Base-by-base conservation (phyloP, 768 basidiomycete species). In the Termitomyces heimii region DNA sequence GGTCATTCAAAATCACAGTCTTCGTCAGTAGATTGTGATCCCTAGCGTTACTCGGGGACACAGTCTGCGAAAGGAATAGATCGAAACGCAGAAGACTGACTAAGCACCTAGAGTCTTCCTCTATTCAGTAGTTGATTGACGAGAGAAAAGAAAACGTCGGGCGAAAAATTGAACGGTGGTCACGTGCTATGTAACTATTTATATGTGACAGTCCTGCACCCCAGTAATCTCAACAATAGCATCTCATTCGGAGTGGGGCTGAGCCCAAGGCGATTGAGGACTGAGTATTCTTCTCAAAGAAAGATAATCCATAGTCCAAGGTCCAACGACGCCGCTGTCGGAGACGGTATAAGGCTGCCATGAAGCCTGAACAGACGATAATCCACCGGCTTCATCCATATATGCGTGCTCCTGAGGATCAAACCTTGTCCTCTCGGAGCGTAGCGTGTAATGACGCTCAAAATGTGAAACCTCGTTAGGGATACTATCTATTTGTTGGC, bases 241-340 rank as follows among this genome's bases (percentile, higher is more conserved):
- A 20, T 9, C 18, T 8, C 3, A 20, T n/a, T 29, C 16, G 3
- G 18, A 29, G 46, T 8, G 22, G 6, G 42, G 6, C 12, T 42
- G 20, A 2, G 20, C 12, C 20, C 31, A 20, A 48, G 20, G 18
- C 28, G 9, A 57, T 48, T 5, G 5, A 26, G n/a, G 4, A 28
- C 46, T 18, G 29, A 44, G 29, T 44, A 52, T 51, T 18, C 34
- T 59, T 34, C 37, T 28, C 9, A 59, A 45, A 50, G 43, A 53
- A 0, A 39, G 20, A 34, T 55, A 39, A 53, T 59, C 54, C 37
- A 32, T 56, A 37, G 50, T 52, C 58, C 58, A 59, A 32, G 54
- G 58, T 22, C 49, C 58, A 37, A 7, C 13, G 26, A 57, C 9
- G 9, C n/a, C 35, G 29, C 28, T 10, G 12, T 40, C 9, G 5